phyloP scores from a whole-genome alignment of 1,139 yeast species.

The Candida mesenterica region DNA sequence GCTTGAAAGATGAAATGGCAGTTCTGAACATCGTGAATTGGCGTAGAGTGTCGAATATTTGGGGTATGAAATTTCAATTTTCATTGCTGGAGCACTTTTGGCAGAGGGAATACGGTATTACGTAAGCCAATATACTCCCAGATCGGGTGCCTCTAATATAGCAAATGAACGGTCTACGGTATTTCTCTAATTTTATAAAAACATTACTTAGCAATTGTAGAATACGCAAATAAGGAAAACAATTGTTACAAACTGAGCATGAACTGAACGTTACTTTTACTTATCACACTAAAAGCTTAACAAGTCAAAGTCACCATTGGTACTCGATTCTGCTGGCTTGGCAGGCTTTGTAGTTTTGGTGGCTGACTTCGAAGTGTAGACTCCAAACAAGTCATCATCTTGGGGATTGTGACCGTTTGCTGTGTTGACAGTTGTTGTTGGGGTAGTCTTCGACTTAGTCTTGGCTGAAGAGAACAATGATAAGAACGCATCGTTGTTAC shows the following conservation, averaged over 20 bases:
- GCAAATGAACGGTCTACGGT: no score
- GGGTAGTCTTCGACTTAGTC: conserved; percentile 30
- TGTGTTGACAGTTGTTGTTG: conserved; percentile 7
- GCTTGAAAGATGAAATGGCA: conserved; percentile 14
- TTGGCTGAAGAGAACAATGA: conserved; percentile 76
- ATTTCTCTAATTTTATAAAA: neutral
- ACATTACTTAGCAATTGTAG: neutral
- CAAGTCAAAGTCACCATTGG: conserved; percentile 38
- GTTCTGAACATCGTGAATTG: conserved; percentile 13
- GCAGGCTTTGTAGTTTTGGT: conserved; percentile 1
- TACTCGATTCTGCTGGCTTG: conserved; percentile 4
- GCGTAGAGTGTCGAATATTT: no score
- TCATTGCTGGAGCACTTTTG: conserved; percentile 1
- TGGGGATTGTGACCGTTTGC: conserved; percentile 1
- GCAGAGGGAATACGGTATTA: conserved; percentile 1
- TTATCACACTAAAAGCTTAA: conserved; percentile 32
- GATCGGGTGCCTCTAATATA: no score
- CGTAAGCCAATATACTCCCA: no score
- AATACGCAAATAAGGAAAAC: neutral
- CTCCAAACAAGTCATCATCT: conserved; percentile 29
- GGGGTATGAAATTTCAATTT: neutral
- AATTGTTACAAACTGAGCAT: neutral
- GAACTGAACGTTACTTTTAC: conserved; percentile 2
- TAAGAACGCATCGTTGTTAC: conserved; percentile 73
- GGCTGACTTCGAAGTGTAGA: conserved; percentile 16